phyloP scores from a whole-genome alignment of 106 monocot species.

The Dendrobium chrysotoxum region DNA sequence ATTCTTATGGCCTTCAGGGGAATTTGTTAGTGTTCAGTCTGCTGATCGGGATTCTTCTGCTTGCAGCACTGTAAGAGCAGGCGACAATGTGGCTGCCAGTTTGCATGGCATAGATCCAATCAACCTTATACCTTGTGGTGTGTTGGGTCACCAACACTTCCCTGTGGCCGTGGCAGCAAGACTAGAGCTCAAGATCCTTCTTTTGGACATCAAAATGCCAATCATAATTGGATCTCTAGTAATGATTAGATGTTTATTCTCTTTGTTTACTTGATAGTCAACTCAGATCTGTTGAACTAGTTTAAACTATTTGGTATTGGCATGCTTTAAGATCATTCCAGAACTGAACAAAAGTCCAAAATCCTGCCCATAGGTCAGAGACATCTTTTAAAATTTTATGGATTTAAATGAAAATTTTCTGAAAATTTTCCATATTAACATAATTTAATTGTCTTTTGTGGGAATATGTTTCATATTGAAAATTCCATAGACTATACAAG shows the following conservation, averaged over 20 bases:
- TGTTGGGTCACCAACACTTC: conserved; percentile 79
- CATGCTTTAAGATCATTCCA: no score
- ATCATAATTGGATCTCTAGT: conserved; percentile 76
- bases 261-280: background rate
- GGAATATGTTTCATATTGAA: no score
- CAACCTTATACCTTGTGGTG: conserved; percentile 61
- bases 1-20: conserved; percentile 57
- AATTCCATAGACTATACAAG: no score
- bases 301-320: no score
- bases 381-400: no score
- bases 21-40: conserved; percentile 52
- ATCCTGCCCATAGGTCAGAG: no score
- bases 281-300: background rate
- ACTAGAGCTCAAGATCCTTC: conserved; percentile 74
- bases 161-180: conserved; percentile 46
- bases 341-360: no score
- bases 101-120: conserved; percentile 55
- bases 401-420: no score
- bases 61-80: conserved; percentile 68
- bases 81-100: conserved; percentile 72
- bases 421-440: no score
- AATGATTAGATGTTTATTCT: background rate
- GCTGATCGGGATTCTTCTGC: conserved; percentile 58
- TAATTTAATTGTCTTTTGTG: no score
- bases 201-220: conserved; percentile 61